These are phyloP conservation scores for Alternaria sp. DNA, from an alignment of 2,329 filamentous ascomycete genomes.

Conservation along the genomic window DNA sequence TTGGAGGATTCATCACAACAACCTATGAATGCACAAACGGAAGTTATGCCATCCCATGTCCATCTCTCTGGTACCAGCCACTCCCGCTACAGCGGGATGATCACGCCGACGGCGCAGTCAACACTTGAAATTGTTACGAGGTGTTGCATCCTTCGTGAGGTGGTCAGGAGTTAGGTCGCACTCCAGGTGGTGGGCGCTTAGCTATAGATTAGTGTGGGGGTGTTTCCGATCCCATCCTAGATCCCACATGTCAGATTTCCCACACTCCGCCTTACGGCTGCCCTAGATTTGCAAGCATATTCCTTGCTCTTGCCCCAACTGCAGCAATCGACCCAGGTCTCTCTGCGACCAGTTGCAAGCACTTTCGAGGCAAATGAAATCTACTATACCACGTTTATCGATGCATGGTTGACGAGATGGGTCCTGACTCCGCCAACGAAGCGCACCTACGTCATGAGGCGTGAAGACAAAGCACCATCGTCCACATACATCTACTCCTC, in stretches of 20 bases:
- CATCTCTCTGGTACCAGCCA: neutral
- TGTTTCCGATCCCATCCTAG: neutral
- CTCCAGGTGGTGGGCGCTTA: neutral
- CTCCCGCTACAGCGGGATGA: neutral
- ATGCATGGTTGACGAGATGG: neutral
- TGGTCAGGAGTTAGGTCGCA: neutral
- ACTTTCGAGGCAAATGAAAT: neutral
- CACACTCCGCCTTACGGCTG: neutral
- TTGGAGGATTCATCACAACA: neutral
- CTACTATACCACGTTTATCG: neutral
- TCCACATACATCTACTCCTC: neutral
- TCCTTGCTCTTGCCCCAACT: neutral
- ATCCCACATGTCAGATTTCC: neutral
- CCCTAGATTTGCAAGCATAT: neutral
- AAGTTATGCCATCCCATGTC: neutral
- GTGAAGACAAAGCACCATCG: neutral
- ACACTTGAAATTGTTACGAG: neutral
- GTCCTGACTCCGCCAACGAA: neutral
- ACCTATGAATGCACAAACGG: neutral
- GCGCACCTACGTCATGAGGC: neutral
- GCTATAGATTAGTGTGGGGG: neutral
- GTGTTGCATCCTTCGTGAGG: neutral
- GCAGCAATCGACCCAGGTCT: neutral
- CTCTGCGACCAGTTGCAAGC: neutral
- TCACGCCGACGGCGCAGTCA: neutral